A percentile compares a stretch with the other conserved stretches of the same genome.
phyloP scores from a whole-genome alignment of 2,329 filamentous ascomycete species.

The Triangularia setosa region DNA sequence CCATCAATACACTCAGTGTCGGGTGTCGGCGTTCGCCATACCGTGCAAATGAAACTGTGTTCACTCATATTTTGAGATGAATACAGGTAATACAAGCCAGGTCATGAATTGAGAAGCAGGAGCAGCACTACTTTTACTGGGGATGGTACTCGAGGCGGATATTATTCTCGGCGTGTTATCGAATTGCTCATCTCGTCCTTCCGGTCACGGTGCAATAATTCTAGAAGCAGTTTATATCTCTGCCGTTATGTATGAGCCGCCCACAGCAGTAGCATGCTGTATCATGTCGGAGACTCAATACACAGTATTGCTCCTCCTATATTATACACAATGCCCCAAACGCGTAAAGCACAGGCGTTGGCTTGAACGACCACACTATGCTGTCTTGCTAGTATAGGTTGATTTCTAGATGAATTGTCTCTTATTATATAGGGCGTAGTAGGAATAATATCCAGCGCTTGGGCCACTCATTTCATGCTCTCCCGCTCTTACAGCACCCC shows the following conservation, averaged over 20 bases:
- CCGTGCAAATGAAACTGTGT: conserved; percentile 3
- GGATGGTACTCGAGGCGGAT: not conserved
- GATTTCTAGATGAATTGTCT: not conserved
- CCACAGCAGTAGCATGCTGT: not conserved
- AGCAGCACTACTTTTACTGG: not conserved
- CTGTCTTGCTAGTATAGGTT: not conserved
- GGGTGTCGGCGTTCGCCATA: not conserved
- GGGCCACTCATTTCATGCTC: not conserved
- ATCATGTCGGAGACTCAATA: not conserved
- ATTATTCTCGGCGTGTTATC: not conserved
- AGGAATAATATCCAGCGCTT: not conserved
- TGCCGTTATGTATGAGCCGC: not conserved
- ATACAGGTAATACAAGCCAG: not conserved
- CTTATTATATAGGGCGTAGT: not conserved
- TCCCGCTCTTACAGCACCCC: conserved; percentile 3
- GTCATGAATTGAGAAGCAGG: not conserved
- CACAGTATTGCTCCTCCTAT: too few relatives aligned
- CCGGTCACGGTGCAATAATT: not conserved
- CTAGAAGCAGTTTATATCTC: not conserved
- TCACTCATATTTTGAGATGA: not conserved
- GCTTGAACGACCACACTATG: not conserved
- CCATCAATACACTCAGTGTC: too few relatives aligned
- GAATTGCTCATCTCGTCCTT: not conserved
- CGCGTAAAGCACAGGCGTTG: not conserved
- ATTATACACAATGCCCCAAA: too few relatives aligned